A percentile compares a stretch with the other conserved stretches of the same genome.
These are phyloP conservation scores for Cyclotella atomus DNA, from an alignment of 108 stramenopile genomes.

Conservation along the genomic window DNA sequence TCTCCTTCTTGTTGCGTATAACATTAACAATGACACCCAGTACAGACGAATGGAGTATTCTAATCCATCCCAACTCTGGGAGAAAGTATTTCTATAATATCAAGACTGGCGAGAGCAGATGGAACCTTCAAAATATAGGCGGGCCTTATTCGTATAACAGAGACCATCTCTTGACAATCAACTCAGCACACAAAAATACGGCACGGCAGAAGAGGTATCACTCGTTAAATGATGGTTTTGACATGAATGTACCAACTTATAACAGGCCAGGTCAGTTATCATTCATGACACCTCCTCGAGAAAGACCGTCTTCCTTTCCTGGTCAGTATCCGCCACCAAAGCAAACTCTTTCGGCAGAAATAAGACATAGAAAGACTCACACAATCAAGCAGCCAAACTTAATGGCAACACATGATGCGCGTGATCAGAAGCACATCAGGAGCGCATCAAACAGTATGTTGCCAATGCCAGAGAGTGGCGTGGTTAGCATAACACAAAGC, in stretches of 20 bases:
- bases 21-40: too few species aligned
- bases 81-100: constrained; percentile 1
- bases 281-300: constrained; percentile 15
- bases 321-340: too few species aligned
- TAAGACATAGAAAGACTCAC: too few species aligned
- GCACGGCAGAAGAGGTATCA: background rate
- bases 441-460: background rate
- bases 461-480: background rate
- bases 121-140: background rate
- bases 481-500: background rate
- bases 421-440: too few species aligned
- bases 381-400: too few species aligned
- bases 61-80: constrained; percentile 4
- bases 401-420: background rate
- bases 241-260: background rate
- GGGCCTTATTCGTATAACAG: too few species aligned
- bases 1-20: too few species aligned
- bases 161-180: too few species aligned
- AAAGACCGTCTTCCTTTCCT: too few species aligned
- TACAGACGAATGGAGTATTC: constrained; percentile 10
- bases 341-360: too few species aligned
- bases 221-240: background rate
- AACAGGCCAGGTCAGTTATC: background rate
- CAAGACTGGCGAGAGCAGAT: constrained; percentile 1
- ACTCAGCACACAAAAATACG: too few species aligned